phyloP scores from a whole-genome alignment of 1,284 basidiomycete species.

The Singerocomus inundabilis region DNA sequence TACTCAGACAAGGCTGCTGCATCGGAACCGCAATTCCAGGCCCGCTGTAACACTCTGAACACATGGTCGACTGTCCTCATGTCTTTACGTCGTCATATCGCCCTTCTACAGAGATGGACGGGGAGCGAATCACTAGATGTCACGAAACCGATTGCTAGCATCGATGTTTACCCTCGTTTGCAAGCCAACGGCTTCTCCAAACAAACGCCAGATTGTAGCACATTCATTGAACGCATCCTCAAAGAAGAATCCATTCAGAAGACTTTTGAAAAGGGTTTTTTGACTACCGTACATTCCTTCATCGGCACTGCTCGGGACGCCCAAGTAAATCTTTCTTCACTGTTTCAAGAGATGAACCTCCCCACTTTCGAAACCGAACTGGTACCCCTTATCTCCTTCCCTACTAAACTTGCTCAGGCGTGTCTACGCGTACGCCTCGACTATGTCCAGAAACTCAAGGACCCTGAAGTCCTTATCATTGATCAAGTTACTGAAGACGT shows the following conservation, averaged over 20 bases:
- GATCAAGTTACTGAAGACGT: conserved; percentile 96
- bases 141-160: conserved; percentile 66
- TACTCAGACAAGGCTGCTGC: conserved; percentile 75
- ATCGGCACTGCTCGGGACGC: conserved; percentile 86
- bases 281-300: conserved; percentile 84
- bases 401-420: conserved; percentile 92
- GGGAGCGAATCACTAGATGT: conserved; percentile 90
- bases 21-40: conserved; percentile 64
- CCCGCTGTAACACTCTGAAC: conserved; percentile 81
- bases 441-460: conserved; percentile 86
- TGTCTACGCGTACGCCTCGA: conserved; percentile 87
- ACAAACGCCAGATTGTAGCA: conserved; percentile 55
- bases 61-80: conserved; percentile 87
- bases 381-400: conserved; percentile 92
- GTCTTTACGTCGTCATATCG: conserved; percentile 75
- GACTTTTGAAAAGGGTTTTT: conserved; percentile 92
- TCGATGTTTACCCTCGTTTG: conserved; percentile 42
- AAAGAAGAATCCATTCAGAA: conserved; percentile 95
- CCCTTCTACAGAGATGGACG: conserved; percentile 85
- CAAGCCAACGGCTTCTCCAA: conserved; percentile 37
- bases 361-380: conserved; percentile 93
- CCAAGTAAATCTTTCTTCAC: conserved; percentile 75
- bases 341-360: conserved; percentile 83
- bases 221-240: conserved; percentile 91
- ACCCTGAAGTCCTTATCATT: conserved; percentile 88